Evolutionary conservation across 345 rosid species (phyloP), one percentile per base, ranked within the genome.

Genomic region (Iberis pinnata): DNA sequence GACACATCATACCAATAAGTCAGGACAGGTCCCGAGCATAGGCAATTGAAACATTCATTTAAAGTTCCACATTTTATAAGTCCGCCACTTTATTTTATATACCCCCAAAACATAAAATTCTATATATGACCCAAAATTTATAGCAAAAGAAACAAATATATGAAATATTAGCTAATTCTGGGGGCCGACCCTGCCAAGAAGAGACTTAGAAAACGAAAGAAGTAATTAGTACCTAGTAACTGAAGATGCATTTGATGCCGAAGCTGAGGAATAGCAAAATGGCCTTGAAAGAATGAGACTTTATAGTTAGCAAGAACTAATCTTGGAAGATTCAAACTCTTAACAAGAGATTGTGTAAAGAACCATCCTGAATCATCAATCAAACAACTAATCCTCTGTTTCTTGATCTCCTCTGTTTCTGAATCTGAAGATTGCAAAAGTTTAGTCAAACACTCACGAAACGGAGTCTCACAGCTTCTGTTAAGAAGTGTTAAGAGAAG

Each of bases 391-490:
- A 58, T 59, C 48, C 7, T 66, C 49, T 58, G 42, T 44, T 51
- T 43, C 27, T 27, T n/a, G n/a, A n/a, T 12, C 7, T 50, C 36
- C 53, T 10, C 51, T 32, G 49, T 46, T 29, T 55, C 16, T 1
- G 53, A 45, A 12, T 18, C 55, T 9, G n/a, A n/a, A n/a, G n/a
- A n/a, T n/a, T n/a, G n/a, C n/a, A 67, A 9, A 0, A 51, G 18
- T 4, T 51, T 45, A 9, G 80, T 73, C 71, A 63, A 66, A 10
- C 45, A 60, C 0, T 39, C 56, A 3, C 70, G 7, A n/a, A 45
- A 26, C 11, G 63, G 68, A 17, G 80, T 14, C 5, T 0, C 2
- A 1, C 63, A 48, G 15, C 58, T 33, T 35, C 1, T 14, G 48
- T 68, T 61, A 1, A 68, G 62, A 42, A 33, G 53, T 1, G 48